Percentiles rank a stretch among this genome's conserved stretches.
phyloP scores from a whole-genome alignment of 2,329 filamentous ascomycete species.

The Lachnellula arida region DNA sequence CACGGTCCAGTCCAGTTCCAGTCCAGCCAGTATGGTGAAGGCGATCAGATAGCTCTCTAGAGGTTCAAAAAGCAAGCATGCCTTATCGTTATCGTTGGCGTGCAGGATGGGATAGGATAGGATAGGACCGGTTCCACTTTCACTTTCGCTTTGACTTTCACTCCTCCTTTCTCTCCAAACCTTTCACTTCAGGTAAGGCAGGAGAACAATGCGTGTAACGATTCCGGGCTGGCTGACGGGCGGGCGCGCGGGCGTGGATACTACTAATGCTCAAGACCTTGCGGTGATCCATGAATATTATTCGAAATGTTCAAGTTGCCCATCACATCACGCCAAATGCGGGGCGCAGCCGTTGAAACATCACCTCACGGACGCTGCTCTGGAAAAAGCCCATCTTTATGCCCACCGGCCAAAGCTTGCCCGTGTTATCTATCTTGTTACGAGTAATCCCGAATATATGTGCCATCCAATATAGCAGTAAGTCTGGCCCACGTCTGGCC shows the following conservation, averaged over 20 bases:
- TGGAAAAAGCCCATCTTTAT: neutral
- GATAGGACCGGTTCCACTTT: too few species aligned
- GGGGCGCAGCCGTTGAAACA: conserved; percentile 3
- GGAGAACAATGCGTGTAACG: too few species aligned
- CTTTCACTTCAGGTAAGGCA: too few species aligned
- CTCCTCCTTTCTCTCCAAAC: too few species aligned
- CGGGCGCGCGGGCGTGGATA: neutral
- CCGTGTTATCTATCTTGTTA: conserved; percentile 1
- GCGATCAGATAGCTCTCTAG: too few species aligned
- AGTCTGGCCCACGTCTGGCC: too few species aligned
- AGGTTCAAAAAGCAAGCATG: neutral
- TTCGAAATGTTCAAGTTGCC: neutral
- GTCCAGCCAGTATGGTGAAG: too few species aligned
- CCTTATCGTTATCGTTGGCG: neutral
- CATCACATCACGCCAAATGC: conserved; percentile 1
- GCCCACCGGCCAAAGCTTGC: conserved; percentile 6
- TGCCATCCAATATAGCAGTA: neutral
- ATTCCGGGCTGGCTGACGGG: too few species aligned
- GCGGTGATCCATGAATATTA: neutral
- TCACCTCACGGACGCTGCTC: neutral
- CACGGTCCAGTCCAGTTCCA: too few species aligned
- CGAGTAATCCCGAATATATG: too few species aligned
- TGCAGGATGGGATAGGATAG: neutral
- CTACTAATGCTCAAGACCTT: neutral
- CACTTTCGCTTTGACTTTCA: too few species aligned